Conservation (phyloP, 2,329 filamentous ascomycete genomes). For the Aspergillus caelatus region DNA sequence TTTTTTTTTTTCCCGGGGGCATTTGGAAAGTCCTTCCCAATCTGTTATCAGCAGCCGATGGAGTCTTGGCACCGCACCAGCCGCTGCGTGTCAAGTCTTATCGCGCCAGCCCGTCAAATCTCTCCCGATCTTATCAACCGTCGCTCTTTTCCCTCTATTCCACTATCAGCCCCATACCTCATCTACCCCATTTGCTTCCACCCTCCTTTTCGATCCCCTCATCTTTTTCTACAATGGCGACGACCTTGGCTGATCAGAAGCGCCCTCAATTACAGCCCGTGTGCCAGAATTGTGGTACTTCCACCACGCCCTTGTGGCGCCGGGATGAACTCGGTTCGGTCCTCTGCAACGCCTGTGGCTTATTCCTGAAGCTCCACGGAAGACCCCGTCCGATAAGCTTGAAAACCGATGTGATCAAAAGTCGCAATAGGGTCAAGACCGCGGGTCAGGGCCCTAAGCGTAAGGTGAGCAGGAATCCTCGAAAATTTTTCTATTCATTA, state of each 20-base stretch:
- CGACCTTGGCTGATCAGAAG: slow-evolving; percentile 52
- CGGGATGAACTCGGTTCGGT: slow-evolving; percentile 94
- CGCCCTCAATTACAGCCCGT: slow-evolving; percentile 78
- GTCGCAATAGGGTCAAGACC: slow-evolving; percentile 95
- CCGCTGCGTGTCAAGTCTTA: slow-evolving; percentile 48
- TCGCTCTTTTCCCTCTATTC: slow-evolving; percentile 32
- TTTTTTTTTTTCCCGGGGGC: slow-evolving; percentile 7
- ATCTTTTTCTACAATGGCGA: slow-evolving; percentile 42
- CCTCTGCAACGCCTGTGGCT: slow-evolving; percentile 96
- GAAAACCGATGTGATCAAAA: slow-evolving; percentile 99
- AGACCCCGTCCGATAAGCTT: slow-evolving; percentile 90
- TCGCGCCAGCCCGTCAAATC: slow-evolving; percentile 46
- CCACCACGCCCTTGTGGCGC: slow-evolving; percentile 94
- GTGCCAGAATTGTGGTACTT: slow-evolving; percentile 95
- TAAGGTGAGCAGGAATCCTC: slow-evolving; percentile 63
- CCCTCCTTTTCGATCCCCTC: slow-evolving; percentile 22
- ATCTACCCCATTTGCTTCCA: slow-evolving; percentile 24
- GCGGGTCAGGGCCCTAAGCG: slow-evolving; percentile 76
- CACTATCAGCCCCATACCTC: slow-evolving; percentile 25
- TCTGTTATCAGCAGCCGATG: slow-evolving; percentile 35
- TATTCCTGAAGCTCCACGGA: slow-evolving; percentile 96
- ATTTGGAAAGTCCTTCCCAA: slow-evolving; percentile 9
- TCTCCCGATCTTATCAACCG: slow-evolving; percentile 45
- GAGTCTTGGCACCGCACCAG: slow-evolving; percentile 42
- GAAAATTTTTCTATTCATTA: slow-evolving; percentile 27